These are phyloP conservation scores for Yueomyces sinensis DNA, from an alignment of 805 yeast species.

Conservation along the genomic window DNA sequence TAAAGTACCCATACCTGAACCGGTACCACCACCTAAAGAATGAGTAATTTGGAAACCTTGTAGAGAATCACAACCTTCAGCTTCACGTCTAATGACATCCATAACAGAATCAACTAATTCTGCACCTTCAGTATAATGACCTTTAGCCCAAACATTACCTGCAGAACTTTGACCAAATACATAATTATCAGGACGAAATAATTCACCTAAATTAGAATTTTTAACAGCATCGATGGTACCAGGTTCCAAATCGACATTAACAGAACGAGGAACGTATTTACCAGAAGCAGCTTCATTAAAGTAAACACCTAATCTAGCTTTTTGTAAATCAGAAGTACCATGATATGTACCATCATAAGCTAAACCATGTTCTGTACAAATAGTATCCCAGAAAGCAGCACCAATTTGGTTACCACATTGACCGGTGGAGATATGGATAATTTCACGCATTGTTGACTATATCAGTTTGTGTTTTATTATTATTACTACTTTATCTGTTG, in stretches of 20 bases:
- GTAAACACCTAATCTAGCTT: slow-evolving; percentile 59
- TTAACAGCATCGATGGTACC: slow-evolving; percentile 83
- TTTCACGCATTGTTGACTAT: slow-evolving; percentile 27
- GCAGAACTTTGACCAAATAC: slow-evolving; percentile 87
- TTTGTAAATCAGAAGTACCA: slow-evolving; percentile 42
- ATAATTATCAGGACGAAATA: slow-evolving; percentile 86
- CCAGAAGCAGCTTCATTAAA: slow-evolving; percentile 79
- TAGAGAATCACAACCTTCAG: slow-evolving; percentile 81
- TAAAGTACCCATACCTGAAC: slow-evolving; percentile 92
- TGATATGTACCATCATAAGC: slow-evolving; percentile 64
- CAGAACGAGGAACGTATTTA: slow-evolving; percentile 89
- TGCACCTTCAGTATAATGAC: slow-evolving; percentile 94
- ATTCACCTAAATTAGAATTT: slow-evolving; percentile 65
- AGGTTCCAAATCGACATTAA: slow-evolving; percentile 85
- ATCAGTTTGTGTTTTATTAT: too few relatives aligned
- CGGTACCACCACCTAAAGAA: slow-evolving; percentile 86
- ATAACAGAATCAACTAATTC: slow-evolving; percentile 82
- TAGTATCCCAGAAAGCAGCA: slow-evolving; percentile 89
- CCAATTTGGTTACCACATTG: slow-evolving; percentile 99
- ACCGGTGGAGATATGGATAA: slow-evolving; percentile 87
- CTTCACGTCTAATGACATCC: slow-evolving; percentile 87
- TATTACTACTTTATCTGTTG: too few relatives aligned
- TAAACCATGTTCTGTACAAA: slow-evolving; percentile 78
- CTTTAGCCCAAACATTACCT: slow-evolving; percentile 95
- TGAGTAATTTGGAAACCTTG: slow-evolving; percentile 91